Evolutionary conservation across 225 moss, liverwort and hornwort genomes (phyloP), one percentile per base, ranked within the genome.

Genomic region (Sphagnum tenellum): DNA sequence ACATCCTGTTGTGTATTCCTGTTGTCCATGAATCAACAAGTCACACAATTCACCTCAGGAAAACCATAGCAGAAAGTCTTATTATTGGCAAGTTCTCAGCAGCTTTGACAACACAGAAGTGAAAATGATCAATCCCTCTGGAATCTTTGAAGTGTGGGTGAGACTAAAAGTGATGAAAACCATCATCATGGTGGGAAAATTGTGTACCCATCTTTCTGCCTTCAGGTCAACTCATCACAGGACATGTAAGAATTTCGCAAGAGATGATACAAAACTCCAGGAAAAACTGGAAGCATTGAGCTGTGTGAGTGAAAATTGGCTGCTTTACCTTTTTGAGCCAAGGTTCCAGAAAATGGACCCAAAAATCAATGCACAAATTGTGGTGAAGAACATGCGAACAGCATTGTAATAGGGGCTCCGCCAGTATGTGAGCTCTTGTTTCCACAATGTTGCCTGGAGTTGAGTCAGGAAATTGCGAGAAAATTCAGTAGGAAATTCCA

Each of bases 351-450:
- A 91, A 49, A 91, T 80, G 10, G 89, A 87, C 46, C 94, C 94
- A 60, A 94, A 89, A 74, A 91, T 89, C 63, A 91, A 70, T 7
- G 89, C 89, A 69, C 89, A 89, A 47, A 88, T 75, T 7, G 78
- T 53, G 12, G 94, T 94, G 77, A 89, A 89, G 66, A 94, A 88
- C 56, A 94, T 82, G n/a, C 94, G 83, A 64, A 89, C 83, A 8
- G 82, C 91, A 77, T 94, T 94, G 73, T 94, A 94, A 45, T 73
- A 80, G 70, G 94, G 94, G 74, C 89, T 94, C 53, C 94, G 91
- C 94, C 94, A 94, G 71, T 91, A 91, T n/a, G 91, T 88, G 47
- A 76, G 55, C 3, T 79, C 75, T 67, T 91, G 80, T 79, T 94
- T 94, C 94, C 94, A 94, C 12, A 94, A 67, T 68, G 73, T 75